phyloP scores from a whole-genome alignment of 1,139 yeast species.

The Suhomyces atakaporum region DNA sequence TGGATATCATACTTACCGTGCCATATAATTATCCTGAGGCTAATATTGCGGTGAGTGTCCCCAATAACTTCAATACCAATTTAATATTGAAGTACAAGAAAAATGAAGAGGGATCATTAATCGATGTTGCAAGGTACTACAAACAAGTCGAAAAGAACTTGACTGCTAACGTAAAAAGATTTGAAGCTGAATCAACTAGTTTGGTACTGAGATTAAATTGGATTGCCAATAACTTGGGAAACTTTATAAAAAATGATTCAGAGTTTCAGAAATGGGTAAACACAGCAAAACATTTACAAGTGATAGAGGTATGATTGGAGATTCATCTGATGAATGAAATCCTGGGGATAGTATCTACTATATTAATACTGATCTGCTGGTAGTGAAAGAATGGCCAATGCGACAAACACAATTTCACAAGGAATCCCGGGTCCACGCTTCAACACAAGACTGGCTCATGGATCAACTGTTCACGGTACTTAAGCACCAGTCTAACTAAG shows the following conservation, averaged over 20 bases:
- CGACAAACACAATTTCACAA: too few relatives aligned
- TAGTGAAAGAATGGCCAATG: too few relatives aligned
- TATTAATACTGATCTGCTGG: too few relatives aligned
- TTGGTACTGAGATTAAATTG: constrained; percentile 32
- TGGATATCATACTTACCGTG: constrained; percentile 21
- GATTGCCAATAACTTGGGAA: constrained; percentile 30
- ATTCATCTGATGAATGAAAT: too few relatives aligned
- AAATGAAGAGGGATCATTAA: constrained; percentile 15
- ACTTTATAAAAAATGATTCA: constrained; percentile 21
- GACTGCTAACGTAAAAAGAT: constrained; percentile 21
- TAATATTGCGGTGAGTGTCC: constrained; percentile 21
- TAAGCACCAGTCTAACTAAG: too few relatives aligned
- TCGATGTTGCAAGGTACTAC: constrained; percentile 20
- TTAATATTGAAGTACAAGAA: constrained; percentile 23
- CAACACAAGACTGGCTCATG: too few relatives aligned
- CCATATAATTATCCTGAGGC: constrained; percentile 20
- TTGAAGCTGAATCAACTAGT: constrained; percentile 19
- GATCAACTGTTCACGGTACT: too few relatives aligned
- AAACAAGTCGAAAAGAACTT: constrained; percentile 28
- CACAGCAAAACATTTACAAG: constrained; percentile 1
- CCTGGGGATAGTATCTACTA: too few relatives aligned
- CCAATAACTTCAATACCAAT: constrained; percentile 28
- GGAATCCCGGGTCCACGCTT: too few relatives aligned
- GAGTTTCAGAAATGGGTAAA: constrained; percentile 19
- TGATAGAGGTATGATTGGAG: not conserved